Percentiles rank a stretch among this genome's conserved stretches.
These are phyloP conservation scores for Avicennia marina DNA, from an alignment of 257 asterid species.

Conservation along the genomic window DNA sequence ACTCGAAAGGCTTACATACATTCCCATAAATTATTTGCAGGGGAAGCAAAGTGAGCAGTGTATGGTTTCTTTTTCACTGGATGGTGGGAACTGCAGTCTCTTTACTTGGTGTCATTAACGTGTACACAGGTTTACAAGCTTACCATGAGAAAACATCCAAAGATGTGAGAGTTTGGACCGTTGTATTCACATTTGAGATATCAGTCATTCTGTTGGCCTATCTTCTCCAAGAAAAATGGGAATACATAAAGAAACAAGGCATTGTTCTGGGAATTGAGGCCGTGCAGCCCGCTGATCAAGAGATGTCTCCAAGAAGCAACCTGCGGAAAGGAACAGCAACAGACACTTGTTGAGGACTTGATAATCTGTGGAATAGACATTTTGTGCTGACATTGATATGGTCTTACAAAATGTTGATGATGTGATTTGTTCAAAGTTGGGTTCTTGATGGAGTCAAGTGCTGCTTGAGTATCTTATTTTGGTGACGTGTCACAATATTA, in stretches of 20 bases:
- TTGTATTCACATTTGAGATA: slow-evolving; percentile 52
- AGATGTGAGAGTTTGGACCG: slow-evolving; percentile 49
- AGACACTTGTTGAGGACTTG: too few relatives aligned
- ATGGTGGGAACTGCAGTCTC: slow-evolving; percentile 55
- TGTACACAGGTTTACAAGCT: slow-evolving; percentile 76
- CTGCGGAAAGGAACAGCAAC: too few relatives aligned
- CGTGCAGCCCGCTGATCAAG: slow-evolving; percentile 60
- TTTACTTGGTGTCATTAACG: slow-evolving; percentile 61
- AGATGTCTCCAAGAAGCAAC: slow-evolving; percentile 37
- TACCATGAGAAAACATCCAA: slow-evolving; percentile 52
- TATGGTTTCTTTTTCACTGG: slow-evolving; percentile 79
- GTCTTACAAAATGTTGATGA: too few relatives aligned
- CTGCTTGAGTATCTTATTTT: too few relatives aligned
- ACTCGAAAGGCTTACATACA: too few relatives aligned
- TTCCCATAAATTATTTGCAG: slow-evolving; percentile 36
- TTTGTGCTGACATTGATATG: too few relatives aligned
- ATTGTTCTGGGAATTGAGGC: slow-evolving; percentile 37
- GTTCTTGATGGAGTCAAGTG: too few relatives aligned
- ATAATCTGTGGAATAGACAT: too few relatives aligned
- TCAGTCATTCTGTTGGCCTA: slow-evolving; percentile 46
- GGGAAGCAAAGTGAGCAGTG: slow-evolving; percentile 59
- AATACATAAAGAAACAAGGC: slow-evolving; percentile 50
- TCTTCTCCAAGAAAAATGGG: slow-evolving; percentile 83
- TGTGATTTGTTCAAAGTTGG: too few relatives aligned
- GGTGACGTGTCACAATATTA: too few relatives aligned